These are phyloP conservation scores for Taphrina communis DNA, from an alignment of 1,139 yeast species.

Conservation along the genomic window DNA sequence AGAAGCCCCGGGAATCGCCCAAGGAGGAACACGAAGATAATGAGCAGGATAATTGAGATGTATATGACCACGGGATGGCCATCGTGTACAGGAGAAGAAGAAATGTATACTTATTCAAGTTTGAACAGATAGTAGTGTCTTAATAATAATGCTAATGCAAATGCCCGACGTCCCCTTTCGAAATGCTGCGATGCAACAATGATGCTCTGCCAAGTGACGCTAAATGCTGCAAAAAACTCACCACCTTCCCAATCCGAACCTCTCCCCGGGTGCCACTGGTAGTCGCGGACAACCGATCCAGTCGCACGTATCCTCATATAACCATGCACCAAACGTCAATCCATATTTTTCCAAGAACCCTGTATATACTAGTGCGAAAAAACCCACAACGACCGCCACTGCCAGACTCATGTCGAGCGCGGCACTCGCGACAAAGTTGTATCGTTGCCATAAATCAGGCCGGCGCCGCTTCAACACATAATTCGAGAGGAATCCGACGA, in stretches of 20 bases:
- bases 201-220: neutral
- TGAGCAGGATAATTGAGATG: conserved; percentile 22
- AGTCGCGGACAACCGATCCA: conserved; percentile 36
- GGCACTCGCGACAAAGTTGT: conserved; percentile 65
- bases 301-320: conserved; percentile 36
- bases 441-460: conserved; percentile 66
- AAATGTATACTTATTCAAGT: too few species aligned
- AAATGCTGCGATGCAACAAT: neutral
- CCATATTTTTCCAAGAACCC: conserved; percentile 48
- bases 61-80: neutral
- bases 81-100: neutral
- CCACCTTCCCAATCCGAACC: conserved; percentile 6
- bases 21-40: conserved; percentile 29
- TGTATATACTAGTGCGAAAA: conserved; percentile 55
- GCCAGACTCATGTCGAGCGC: conserved; percentile 66
- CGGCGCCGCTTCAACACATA: conserved; percentile 59
- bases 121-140: neutral
- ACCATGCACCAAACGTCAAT: conserved; percentile 21
- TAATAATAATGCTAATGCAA: conserved; percentile 8
- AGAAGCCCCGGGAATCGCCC: conserved; percentile 26
- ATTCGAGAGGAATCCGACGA: conserved; percentile 60
- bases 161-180: neutral
- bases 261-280: conserved; percentile 14
- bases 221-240: neutral
- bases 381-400: conserved; percentile 52